Conservation (phyloP, 768 basidiomycete species). For the Lyophyllum atratum region DNA sequence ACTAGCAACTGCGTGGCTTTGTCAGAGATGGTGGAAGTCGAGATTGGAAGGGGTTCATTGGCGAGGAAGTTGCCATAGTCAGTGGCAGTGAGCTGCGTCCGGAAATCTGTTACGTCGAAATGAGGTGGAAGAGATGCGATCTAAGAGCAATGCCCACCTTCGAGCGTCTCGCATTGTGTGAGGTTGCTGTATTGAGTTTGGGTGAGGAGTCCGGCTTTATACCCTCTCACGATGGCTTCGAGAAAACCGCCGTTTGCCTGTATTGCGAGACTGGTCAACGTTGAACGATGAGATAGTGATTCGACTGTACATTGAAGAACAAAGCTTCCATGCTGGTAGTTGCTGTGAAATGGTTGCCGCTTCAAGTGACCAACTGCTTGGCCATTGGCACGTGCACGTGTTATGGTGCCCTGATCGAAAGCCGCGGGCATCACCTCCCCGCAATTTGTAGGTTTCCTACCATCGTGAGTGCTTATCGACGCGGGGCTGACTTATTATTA, state of each 20-base stretch:
- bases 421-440: no score
- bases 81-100: slow-evolving; percentile 92
- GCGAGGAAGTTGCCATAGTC: slow-evolving; percentile 99
- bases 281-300: slow-evolving; percentile 1
- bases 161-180: slow-evolving; percentile 95
- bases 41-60: slow-evolving; percentile 91
- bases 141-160: slow-evolving; percentile 56
- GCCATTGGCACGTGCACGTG: not conserved
- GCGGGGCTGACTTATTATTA: no score
- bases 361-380: not conserved
- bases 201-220: slow-evolving; percentile 89
- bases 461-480: no score
- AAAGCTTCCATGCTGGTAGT: slow-evolving; percentile 73
- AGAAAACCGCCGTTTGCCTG: slow-evolving; percentile 77
- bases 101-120: slow-evolving; percentile 66
- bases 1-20: slow-evolving; percentile 95
- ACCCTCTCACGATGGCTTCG: slow-evolving; percentile 86
- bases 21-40: slow-evolving; percentile 94
- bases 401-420: not conserved
- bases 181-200: slow-evolving; percentile 91
- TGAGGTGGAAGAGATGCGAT: not conserved
- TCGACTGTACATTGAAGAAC: slow-evolving; percentile 74
- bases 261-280: not conserved
- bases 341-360: slow-evolving; percentile 4
- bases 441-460: not conserved